These are phyloP conservation scores for Aspergillus unguis DNA, from an alignment of 2,329 filamentous ascomycete genomes.

Conservation along the genomic window DNA sequence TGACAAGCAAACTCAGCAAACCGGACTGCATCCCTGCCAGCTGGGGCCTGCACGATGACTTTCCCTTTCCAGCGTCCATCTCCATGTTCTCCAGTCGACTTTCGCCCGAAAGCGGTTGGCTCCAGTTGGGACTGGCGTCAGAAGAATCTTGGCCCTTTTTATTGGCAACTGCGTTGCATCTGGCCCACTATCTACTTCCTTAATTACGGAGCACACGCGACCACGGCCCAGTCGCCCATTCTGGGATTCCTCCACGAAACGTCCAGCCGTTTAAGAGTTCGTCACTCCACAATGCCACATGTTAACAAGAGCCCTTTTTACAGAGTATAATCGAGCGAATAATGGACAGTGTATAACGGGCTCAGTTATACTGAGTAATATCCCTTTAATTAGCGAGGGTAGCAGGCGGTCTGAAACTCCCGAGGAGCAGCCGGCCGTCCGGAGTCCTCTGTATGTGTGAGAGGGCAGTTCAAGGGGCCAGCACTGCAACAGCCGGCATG, in stretches of 20 bases:
- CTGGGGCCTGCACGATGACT: conserved; percentile 13
- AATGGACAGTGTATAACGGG: too few species aligned
- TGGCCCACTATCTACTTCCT: not conserved
- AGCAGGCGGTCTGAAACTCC: not conserved
- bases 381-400: too few species aligned
- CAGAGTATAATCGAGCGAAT: conserved; percentile 9
- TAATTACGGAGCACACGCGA: conserved; percentile 4
- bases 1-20: not conserved
- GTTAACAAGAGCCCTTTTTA: conserved; percentile 2
- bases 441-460: not conserved
- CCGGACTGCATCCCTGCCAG: not conserved
- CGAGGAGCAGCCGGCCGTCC: conserved; percentile 1
- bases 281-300: not conserved
- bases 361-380: too few species aligned
- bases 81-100: conserved; percentile 10
- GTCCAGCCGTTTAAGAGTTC: not conserved
- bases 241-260: conserved; percentile 1
- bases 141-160: conserved; percentile 7
- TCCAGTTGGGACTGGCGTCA: not conserved
- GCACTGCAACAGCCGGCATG: not conserved
- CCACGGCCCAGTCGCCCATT: conserved; percentile 6
- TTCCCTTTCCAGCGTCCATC: conserved; percentile 17
- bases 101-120: conserved; percentile 4
- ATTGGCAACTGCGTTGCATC: conserved; percentile 13
- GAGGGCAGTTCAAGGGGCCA: too few species aligned